Conservation (phyloP, 331 rosid genomes). For the Ulmus americana region DNA sequence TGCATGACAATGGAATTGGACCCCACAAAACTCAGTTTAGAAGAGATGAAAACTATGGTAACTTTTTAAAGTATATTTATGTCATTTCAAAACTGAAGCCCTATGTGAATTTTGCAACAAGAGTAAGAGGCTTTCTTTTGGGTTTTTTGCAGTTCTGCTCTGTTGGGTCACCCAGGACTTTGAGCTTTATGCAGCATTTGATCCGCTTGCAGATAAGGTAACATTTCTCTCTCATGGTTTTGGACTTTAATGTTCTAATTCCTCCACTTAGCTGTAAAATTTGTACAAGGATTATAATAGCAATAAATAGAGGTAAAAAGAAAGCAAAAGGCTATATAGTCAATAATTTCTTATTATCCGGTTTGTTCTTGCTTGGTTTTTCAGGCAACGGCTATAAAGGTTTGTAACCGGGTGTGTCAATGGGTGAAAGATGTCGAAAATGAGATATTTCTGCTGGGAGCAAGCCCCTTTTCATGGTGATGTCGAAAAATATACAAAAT, state of each 20-base stretch:
- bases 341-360: not conserved
- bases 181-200: slow-evolving; percentile 98
- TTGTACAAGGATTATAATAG: not conserved
- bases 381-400: slow-evolving; percentile 89
- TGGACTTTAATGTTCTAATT: not conserved
- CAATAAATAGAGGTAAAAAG: not conserved
- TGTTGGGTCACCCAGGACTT: slow-evolving; percentile 98
- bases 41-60: slow-evolving; percentile 95
- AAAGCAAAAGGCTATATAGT: slow-evolving; percentile 7
- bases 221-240: not conserved
- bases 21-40: slow-evolving; percentile 92
- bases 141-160: slow-evolving; percentile 60
- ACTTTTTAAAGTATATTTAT: not conserved
- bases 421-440: slow-evolving; percentile 97
- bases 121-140: slow-evolving; percentile 20
- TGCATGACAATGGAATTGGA: slow-evolving; percentile 81
- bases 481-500: not conserved
- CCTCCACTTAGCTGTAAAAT: not conserved
- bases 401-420: slow-evolving; percentile 91
- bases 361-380: slow-evolving; percentile 13
- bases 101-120: not conserved
- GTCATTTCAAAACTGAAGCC: not conserved
- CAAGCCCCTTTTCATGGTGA: slow-evolving; percentile 99
- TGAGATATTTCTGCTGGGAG: slow-evolving; percentile 92
- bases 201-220: slow-evolving; percentile 99